Base-by-base conservation (phyloP, 495 filamentous ascomycete species). In the Aspergillus baeticus region DNA sequence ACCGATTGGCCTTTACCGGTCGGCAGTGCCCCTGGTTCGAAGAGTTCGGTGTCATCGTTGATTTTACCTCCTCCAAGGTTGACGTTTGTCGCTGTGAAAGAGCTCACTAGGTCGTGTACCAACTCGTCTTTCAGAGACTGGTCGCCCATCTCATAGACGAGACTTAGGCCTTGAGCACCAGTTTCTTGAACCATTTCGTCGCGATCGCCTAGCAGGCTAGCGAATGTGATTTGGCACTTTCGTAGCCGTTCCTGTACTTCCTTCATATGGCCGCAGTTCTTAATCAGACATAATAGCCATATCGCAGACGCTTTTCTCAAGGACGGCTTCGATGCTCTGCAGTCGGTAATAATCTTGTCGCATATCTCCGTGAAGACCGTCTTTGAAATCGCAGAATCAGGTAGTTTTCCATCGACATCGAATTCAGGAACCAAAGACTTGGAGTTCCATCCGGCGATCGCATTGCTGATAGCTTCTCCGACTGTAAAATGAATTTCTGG, bases 171-270 rank as follows among this genome's bases (percentile, higher is more conserved):
- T 58, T 94, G 81, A 13, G 92, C 93, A 2, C 95, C 94, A 2
- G 92, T 91, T 68, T 98, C 94, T 68, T 97, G 94, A 6, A 97
- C 91, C 41, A 97, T 80, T 65, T 96, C 90, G 57, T 98, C 94
- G 17, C 92, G 80, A 64, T 95, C 91, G 11, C 85, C 83, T 31
- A 98, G 81, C n/a, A 96, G 84, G 14, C 85, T 77, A 73, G 92
- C 88, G 69, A 98, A 98, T 4, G 89, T 90, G 47, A 76, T 82
- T 69, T 98, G 94, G 67, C 88, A 94, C 58, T 89, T 80, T 54
- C 87, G 79, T 52, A 98, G 71, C 10, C 84, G 81, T 4, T 75
- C 70, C 65, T 94, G 88, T 37, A 96, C 77, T 57, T 89, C 82
- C 18, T 73, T 68, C 15, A 87, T 73, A 55, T 92, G 81, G 0